These are phyloP conservation scores for Zanthoxylum bungeanum DNA, from an alignment of 345 rosid species.

Conservation along the genomic window DNA sequence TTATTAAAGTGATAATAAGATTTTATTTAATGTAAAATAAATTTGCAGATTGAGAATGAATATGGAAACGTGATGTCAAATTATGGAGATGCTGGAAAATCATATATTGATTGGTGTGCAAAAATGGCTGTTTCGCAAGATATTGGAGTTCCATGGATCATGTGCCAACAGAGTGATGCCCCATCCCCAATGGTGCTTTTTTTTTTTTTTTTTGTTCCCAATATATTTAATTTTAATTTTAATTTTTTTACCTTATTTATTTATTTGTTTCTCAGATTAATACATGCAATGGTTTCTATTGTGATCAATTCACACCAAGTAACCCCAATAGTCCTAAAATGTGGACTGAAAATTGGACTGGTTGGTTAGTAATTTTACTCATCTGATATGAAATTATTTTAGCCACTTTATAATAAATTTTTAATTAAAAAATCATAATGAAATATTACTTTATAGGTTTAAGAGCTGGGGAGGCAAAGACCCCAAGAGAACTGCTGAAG, in stretches of 20 bases:
- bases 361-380: constrained; percentile 29
- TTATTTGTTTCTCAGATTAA: constrained; percentile 21
- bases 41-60: constrained; percentile 31
- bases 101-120: constrained; percentile 26
- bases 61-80: constrained; percentile 18
- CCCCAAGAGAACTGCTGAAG: constrained; percentile 38
- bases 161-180: constrained; percentile 30
- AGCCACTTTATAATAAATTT: not conserved
- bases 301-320: constrained; percentile 31
- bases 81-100: constrained; percentile 25
- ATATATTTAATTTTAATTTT: not conserved
- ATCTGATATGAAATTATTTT: no score
- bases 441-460: constrained; percentile 21
- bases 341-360: constrained; percentile 52
- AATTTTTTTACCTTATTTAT: no score
- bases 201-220: not conserved
- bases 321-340: constrained; percentile 36
- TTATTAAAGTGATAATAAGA: no score
- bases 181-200: constrained; percentile 16
- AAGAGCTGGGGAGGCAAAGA: constrained; percentile 36
- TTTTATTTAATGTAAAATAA: no score
- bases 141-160: constrained; percentile 24
- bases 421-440: no score
- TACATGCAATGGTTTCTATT: constrained; percentile 41
- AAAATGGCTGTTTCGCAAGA: constrained; percentile 24